Evolutionary conservation across 208 protist species (phyloP), one percentile per base, ranked within the genome.

Genomic region (Leishmania amazonensis): DNA sequence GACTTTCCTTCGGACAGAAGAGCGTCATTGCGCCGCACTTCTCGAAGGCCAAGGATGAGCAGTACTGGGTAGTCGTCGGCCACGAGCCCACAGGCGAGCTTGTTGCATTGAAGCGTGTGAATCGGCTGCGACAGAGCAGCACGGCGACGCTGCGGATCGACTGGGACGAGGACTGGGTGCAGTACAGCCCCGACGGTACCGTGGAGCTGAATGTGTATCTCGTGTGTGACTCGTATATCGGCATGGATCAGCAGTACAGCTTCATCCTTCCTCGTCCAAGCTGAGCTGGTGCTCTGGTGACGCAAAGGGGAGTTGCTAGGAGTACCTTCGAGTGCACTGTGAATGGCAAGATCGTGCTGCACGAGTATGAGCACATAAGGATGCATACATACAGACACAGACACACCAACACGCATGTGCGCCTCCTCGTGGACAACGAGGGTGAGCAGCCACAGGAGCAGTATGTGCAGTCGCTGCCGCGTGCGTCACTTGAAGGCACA

Each of bases 61-160:
- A 98, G 80, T 99, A 95, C 83, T 99, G 96, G 96, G 64, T 98
- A 0, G 91, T 96, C 15, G 60, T 98, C 11, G 96, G 94, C 15
- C 86, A 98, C 81, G 89, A 95, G 77, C 72, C 77, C 24, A 97
- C 88, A 1, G 94, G 96, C 35, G 96, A 99, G 90, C 87, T 99
- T 8, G 88, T 99, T 8, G 98, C 98, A 1, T 80, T 99, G 83
- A 99, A 98, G 87, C 94, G 98, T 24, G 79, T 99, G 28, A 91
- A 93, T 57, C 89, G 94, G 1, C 81, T 98, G 51, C 84, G 86
- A 28, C 87, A 87, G 67, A 85, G 83, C 49, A 80, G 87, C 35
- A 87, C 85, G 3, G 81, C 88, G 31, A 91, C 87, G 53, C 84
- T 98, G 74, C 86, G 76, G n/a, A 90, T 97, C 78, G 93, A 97